These are phyloP conservation scores for Candida anglica DNA, from an alignment of 805 yeast species.

Conservation along the genomic window DNA sequence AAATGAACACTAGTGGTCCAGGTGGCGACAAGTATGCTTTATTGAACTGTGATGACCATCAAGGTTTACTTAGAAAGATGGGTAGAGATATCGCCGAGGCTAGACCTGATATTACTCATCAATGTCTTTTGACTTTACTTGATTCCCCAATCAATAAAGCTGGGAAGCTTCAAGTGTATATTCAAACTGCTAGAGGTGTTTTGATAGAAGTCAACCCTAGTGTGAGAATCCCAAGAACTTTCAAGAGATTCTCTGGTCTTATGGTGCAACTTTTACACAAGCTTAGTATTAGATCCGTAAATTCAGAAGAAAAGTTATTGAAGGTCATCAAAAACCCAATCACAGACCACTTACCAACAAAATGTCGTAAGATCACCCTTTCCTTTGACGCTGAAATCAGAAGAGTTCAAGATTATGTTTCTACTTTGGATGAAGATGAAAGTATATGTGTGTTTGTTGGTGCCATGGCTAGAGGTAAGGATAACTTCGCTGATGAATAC, in stretches of 20 bases:
- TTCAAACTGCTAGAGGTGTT: constrained; percentile 93
- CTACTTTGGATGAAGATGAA: constrained; percentile 77
- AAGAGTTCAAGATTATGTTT: constrained; percentile 84
- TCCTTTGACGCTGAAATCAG: constrained; percentile 88
- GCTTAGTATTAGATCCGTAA: constrained; percentile 88
- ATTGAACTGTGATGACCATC: constrained; percentile 97
- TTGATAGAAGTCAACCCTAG: constrained; percentile 93
- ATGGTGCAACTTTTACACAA: constrained; percentile 96
- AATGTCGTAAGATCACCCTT: constrained; percentile 89
- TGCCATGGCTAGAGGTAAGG: constrained; percentile 98
- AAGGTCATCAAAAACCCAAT: constrained; percentile 96
- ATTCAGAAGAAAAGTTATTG: constrained; percentile 89
- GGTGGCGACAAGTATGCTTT: constrained; percentile 88
- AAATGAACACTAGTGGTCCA: constrained; percentile 73
- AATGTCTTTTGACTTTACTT: constrained; percentile 86
- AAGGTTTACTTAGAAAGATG: constrained; percentile 90
- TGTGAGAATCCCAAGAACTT: constrained; percentile 96
- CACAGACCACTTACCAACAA: constrained; percentile 93
- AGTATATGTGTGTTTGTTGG: constrained; percentile 98
- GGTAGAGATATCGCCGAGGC: constrained; percentile 97
- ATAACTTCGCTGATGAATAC: constrained; percentile 93
- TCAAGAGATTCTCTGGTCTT: constrained; percentile 93
- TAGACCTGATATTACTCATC: constrained; percentile 98
- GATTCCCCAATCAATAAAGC: constrained; percentile 99
- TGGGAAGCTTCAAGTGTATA: constrained; percentile 92